Percentiles rank a stretch among this genome's conserved stretches.
These are phyloP conservation scores for Pharnaceum exiguum DNA, from an alignment of 148 eudicot species.

Conservation along the genomic window DNA sequence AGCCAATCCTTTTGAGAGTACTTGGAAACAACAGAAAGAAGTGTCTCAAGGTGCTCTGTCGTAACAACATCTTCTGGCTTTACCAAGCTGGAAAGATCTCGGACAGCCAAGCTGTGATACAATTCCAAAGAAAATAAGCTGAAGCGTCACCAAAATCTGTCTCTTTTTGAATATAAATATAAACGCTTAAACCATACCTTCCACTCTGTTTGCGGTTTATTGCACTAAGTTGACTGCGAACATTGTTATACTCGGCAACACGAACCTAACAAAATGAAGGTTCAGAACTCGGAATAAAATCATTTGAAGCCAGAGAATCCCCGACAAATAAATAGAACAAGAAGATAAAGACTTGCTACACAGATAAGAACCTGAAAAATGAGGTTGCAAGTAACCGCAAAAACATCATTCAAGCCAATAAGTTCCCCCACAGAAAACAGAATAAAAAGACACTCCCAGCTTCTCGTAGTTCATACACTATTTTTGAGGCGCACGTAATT, in stretches of 20 bases:
- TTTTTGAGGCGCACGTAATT: too few relatives aligned
- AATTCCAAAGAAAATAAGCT: conserved; percentile 20
- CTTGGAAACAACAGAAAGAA: conserved; percentile 83
- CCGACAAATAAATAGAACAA: too few relatives aligned
- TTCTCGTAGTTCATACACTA: too few relatives aligned
- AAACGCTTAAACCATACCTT: conserved; percentile 43
- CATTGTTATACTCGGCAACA: conserved; percentile 90
- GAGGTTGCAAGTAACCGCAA: too few relatives aligned
- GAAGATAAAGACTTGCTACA: too few relatives aligned
- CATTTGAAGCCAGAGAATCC: neutral
- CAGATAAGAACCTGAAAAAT: too few relatives aligned
- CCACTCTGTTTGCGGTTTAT: conserved; percentile 96
- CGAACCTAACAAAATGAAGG: conserved; percentile 53
- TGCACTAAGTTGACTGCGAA: conserved; percentile 94
- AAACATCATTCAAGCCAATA: too few relatives aligned
- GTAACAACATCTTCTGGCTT: conserved; percentile 75
- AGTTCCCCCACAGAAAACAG: too few relatives aligned
- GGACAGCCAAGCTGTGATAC: conserved; percentile 89
- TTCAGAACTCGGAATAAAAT: neutral
- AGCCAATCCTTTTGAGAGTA: conserved; percentile 97
- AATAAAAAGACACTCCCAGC: too few relatives aligned
- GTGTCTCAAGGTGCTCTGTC: conserved; percentile 91
- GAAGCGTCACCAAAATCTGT: conserved; percentile 1
- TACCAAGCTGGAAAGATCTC: conserved; percentile 87
- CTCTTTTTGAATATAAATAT: neutral